Evolutionary conservation across 495 filamentous ascomycete genomes (phyloP), one percentile per base, ranked within the genome.

Genomic region (Tetracladium setigerum): DNA sequence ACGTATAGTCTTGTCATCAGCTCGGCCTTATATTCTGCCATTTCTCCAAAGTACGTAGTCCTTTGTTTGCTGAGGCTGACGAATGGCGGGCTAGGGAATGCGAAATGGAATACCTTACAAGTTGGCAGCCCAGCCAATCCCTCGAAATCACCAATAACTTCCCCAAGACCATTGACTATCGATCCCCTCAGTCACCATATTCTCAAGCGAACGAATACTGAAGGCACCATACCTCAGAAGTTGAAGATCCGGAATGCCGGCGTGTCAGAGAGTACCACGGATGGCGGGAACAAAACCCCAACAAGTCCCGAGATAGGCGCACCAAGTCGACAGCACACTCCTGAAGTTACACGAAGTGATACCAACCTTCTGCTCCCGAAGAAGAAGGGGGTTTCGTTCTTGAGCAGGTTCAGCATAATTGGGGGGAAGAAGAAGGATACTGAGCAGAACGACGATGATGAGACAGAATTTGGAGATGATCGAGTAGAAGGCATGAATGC

Each of bases 381-480:
- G 49, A 67, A 67, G 66, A 95, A 90, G 67, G 86, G 86, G 5
- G 81, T 84, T 24, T 95, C 88, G 12, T 95, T 99, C 59, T 76
- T 99, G 37, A 95, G 89, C 66, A 82, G 89, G 34, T 62, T 79
- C 22, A 70, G 66, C 53, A 85, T 97, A 53, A 89, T 89, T 53
- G 80, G 83, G 16, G 73, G 74, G 42, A 91, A 84, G 66, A 90
- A 84, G 63, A 86, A 81, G 57, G 80, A 82, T 42, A 53, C 65
- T 11, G 66, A 68, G 30, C 68, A 72, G 27, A 69, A 71, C 34
- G 68, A 77, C 35, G 87, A 94, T 56, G 80, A 86, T 59, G 82
- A 78, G 54, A 86, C 83, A 12, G 84, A 87, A 55, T 57, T 77
- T 30, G 83, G 83, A 50, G 84, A 89, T 43, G 65, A 62, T 35